Evolutionary conservation across 164 flowering plant genomes (phyloP).

Genomic region (Euptelea pleiosperma): DNA sequence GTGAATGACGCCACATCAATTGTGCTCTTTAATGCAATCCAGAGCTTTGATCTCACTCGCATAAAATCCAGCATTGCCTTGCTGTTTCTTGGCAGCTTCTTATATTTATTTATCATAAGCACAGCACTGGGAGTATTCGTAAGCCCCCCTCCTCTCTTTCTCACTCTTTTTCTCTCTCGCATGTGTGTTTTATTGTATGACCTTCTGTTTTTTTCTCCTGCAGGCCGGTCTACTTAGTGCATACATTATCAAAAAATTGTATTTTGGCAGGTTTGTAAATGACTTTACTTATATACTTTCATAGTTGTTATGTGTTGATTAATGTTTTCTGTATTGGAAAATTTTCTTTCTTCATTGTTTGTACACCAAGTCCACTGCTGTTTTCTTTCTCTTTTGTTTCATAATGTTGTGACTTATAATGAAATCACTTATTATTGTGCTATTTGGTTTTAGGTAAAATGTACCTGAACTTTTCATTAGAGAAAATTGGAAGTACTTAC

Average conservation of each 20-base stretch:
- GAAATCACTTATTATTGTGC: no score
- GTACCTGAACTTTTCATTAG: not conserved
- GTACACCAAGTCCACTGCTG: not conserved
- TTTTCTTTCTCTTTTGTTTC: not conserved
- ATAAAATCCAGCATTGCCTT: conserved; percentile 38
- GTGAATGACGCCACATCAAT: conserved; percentile 93
- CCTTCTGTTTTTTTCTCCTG: conserved; percentile 14
- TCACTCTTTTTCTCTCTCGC: conserved; percentile 3
- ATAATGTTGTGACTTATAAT: not conserved
- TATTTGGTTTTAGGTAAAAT: no score
- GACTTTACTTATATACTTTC: not conserved
- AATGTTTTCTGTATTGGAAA: not conserved
- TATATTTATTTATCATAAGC: conserved; percentile 64
- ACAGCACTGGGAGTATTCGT: conserved; percentile 59
- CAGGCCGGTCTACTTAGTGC: conserved; percentile 83
- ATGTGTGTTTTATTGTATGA: not conserved
- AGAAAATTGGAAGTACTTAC: not conserved
- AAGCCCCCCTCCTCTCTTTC: conserved; percentile 14
- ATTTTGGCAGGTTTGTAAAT: conserved; percentile 64
- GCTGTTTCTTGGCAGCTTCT: conserved; percentile 54
- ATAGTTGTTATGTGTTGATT: not conserved
- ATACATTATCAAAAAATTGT: conserved; percentile 65
- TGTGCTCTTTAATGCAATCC: conserved; percentile 86
- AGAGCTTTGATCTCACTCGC: conserved; percentile 59
- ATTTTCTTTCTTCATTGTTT: not conserved